A percentile compares a stretch with the other conserved stretches of the same genome.
phyloP scores from a whole-genome alignment of 2,329 filamentous ascomycete species.

The Pestalotiopsis sp. region DNA sequence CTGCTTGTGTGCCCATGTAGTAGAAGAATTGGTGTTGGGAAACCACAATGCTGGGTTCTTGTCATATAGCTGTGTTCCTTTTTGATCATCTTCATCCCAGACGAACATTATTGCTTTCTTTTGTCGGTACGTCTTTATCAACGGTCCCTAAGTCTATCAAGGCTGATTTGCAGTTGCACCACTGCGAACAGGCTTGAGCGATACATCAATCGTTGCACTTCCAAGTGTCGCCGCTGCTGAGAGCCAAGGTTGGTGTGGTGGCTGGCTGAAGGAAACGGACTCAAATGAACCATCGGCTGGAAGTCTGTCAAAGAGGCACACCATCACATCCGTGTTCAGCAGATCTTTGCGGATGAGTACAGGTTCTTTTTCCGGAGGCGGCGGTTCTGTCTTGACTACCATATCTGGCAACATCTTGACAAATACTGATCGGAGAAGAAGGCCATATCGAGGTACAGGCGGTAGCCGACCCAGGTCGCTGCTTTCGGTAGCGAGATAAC shows the following conservation, averaged over 20 bases:
- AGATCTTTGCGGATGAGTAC: not conserved
- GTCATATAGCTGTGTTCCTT: no score
- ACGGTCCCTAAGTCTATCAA: no score
- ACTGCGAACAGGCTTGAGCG: not conserved
- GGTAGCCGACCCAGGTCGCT: not conserved
- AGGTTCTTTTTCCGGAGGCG: not conserved
- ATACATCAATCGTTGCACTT: not conserved
- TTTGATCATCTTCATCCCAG: no score
- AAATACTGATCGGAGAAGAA: not conserved
- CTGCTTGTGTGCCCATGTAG: no score
- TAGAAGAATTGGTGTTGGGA: no score
- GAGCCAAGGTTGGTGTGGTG: not conserved
- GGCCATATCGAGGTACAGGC: not conserved
- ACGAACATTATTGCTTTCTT: no score
- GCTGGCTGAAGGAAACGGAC: not conserved
- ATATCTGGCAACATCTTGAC: not conserved
- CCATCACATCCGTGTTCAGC: not conserved
- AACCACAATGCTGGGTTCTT: no score
- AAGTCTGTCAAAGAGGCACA: not conserved
- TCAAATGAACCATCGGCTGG: not conserved
- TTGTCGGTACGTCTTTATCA: no score
- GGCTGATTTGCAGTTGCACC: no score
- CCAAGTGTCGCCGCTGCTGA: not conserved
- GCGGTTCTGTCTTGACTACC: not conserved
- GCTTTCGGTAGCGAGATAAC: conserved; percentile 23